Percentiles rank a stretch among this genome's conserved stretches.
These are phyloP conservation scores for Colletotrichum brevisporum DNA, from an alignment of 2,329 filamentous ascomycete species.

Conservation along the genomic window DNA sequence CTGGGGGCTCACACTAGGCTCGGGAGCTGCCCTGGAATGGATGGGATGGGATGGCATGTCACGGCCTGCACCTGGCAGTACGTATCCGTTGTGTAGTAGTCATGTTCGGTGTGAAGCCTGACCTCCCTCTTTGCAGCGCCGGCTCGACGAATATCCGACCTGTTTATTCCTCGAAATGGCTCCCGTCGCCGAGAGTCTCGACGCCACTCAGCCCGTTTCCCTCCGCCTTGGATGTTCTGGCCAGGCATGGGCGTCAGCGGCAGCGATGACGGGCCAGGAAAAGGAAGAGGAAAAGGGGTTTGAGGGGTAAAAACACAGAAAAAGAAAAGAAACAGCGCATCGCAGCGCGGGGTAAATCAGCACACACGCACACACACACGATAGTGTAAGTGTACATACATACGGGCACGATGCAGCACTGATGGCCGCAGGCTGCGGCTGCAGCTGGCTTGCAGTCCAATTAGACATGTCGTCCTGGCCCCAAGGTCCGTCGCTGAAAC, in stretches of 20 bases:
- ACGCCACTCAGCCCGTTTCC: conserved; percentile 1
- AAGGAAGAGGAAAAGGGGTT: no score
- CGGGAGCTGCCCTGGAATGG: conserved; percentile 17
- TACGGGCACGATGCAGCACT: not conserved
- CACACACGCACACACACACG: not conserved
- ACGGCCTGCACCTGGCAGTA: not conserved
- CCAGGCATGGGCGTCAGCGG: not conserved
- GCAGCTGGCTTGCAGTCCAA: conserved; percentile 29
- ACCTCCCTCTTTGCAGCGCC: conserved; percentile 16
- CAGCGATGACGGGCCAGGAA: no score
- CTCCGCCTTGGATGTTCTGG: not conserved
- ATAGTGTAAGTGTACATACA: no score
- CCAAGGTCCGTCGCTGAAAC: conserved; percentile 37
- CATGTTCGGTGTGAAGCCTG: conserved; percentile 9
- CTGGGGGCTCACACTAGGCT: conserved; percentile 1
- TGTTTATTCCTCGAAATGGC: not conserved
- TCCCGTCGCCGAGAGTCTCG: conserved; percentile 11
- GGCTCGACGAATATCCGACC: conserved; percentile 16
- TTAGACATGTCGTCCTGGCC: conserved; percentile 27
- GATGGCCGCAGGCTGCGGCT: not conserved
- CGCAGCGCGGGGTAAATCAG: conserved; percentile 21
- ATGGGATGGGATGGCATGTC: conserved; percentile 27
- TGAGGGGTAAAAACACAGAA: not conserved
- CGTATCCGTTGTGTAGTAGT: not conserved
- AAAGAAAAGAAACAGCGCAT: not conserved